Conservation (phyloP, 768 basidiomycete species). For the Termitomyces sp. region DNA sequence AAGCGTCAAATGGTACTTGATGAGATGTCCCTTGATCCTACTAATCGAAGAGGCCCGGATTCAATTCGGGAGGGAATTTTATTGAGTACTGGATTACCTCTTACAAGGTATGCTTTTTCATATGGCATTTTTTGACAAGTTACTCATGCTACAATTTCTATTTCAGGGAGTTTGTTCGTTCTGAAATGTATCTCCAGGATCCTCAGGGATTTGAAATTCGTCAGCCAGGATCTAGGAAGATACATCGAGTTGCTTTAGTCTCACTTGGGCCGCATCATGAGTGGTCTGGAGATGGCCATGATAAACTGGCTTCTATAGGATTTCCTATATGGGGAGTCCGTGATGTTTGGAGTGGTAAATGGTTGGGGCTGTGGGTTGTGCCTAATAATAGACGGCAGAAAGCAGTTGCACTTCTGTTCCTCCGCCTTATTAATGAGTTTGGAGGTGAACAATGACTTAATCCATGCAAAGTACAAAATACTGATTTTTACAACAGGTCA, state of each 20-base stretch:
- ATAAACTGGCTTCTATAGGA: constrained; percentile 25
- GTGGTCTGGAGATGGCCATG: constrained; percentile 31
- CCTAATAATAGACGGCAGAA: background rate
- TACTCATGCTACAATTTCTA: background rate
- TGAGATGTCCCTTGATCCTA: background rate
- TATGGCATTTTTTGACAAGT: background rate
- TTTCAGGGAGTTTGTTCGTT: background rate
- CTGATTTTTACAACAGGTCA: background rate
- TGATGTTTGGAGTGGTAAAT: constrained; percentile 22
- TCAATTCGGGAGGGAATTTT: background rate
- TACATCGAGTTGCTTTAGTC: constrained; percentile 11
- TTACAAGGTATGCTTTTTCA: background rate
- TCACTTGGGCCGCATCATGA: constrained; percentile 23
- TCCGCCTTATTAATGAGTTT: background rate
- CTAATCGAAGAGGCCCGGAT: background rate
- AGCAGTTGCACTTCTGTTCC: background rate
- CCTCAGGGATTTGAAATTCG: constrained; percentile 18
- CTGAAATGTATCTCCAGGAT: constrained; percentile 18
- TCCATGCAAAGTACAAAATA: background rate
- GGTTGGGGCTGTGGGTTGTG: constrained; percentile 15
- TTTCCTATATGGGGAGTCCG: constrained; percentile 25
- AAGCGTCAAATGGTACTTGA: background rate
- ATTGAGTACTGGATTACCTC: background rate
- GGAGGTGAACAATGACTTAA: background rate
- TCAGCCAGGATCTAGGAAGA: constrained; percentile 22